Percentiles rank a stretch among this genome's conserved stretches.
phyloP scores from a whole-genome alignment of 441 rosid genomes.

The Geranium incanum region DNA sequence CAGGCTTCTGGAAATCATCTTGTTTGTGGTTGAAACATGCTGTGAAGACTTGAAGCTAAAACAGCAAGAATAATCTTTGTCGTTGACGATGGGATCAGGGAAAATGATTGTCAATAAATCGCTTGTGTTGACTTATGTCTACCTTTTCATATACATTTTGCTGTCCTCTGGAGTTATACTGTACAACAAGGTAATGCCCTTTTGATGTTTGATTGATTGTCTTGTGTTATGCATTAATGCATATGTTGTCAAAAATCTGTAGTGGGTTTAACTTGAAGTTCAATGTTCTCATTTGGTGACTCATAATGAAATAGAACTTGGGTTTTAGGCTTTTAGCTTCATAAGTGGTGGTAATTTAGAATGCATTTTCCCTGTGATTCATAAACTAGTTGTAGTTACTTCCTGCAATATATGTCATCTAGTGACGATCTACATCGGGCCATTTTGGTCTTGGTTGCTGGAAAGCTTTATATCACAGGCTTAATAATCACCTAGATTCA shows the following conservation, averaged over 20 bases:
- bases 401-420: background rate
- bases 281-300: background rate
- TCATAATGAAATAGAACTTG: background rate
- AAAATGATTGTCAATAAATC: constrained; percentile 59
- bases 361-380: background rate
- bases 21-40: constrained; percentile 16
- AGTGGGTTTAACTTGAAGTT: background rate
- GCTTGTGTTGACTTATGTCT: constrained; percentile 72
- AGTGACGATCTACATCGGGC: background rate
- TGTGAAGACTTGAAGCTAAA: constrained; percentile 5
- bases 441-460: background rate
- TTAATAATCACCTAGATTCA: background rate
- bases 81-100: constrained; percentile 24
- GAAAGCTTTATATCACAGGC: background rate
- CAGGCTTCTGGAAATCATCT: background rate
- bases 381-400: background rate
- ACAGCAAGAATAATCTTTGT: background rate
- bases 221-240: background rate
- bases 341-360: background rate
- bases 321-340: background rate
- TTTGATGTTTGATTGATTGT: background rate
- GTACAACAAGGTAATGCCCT: constrained; percentile 70
- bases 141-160: constrained; percentile 73
- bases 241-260: background rate
- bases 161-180: constrained; percentile 91